phyloP scores from a whole-genome alignment of 2,329 filamentous ascomycete genomes.

The Xylariomycetidae sp. region DNA sequence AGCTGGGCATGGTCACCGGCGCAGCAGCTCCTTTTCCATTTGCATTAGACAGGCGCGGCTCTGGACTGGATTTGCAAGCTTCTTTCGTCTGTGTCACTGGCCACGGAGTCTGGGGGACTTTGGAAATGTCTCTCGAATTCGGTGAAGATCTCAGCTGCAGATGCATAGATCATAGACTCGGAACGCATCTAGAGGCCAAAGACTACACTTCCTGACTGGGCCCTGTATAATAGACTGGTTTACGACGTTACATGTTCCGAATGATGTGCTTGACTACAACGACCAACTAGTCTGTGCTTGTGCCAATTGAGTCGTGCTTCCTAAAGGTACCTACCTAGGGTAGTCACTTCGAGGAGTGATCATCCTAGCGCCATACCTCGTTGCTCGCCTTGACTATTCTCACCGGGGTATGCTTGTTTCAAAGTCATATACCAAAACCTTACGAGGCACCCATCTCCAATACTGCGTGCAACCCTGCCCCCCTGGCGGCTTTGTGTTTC shows the following conservation, averaged over 20 bases:
- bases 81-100: conserved; percentile 18
- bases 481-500: too few species aligned
- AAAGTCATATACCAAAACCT: too few species aligned
- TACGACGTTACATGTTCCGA: conserved; percentile 6
- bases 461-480: too few species aligned
- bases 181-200: conserved; percentile 23
- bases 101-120: conserved; percentile 8
- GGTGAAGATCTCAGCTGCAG: conserved; percentile 14
- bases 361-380: too few species aligned
- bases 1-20: conserved; percentile 15
- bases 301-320: too few species aligned
- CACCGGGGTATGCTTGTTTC: too few species aligned
- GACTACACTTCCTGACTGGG: conserved; percentile 18
- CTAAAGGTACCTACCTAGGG: too few species aligned
- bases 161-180: conserved; percentile 24
- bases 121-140: conserved; percentile 13
- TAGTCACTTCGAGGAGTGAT: too few species aligned
- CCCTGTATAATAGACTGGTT: conserved; percentile 29
- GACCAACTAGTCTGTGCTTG: too few species aligned
- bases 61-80: conserved; percentile 22
- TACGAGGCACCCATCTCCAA: too few species aligned
- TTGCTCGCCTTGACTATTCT: too few species aligned
- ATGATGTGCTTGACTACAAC: too few species aligned
- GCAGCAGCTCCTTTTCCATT: conserved; percentile 21
- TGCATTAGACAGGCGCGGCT: conserved; percentile 25